Base-by-base conservation (phyloP, 2,329 filamentous ascomycete genomes). In the Colletotrichum sp. region DNA sequence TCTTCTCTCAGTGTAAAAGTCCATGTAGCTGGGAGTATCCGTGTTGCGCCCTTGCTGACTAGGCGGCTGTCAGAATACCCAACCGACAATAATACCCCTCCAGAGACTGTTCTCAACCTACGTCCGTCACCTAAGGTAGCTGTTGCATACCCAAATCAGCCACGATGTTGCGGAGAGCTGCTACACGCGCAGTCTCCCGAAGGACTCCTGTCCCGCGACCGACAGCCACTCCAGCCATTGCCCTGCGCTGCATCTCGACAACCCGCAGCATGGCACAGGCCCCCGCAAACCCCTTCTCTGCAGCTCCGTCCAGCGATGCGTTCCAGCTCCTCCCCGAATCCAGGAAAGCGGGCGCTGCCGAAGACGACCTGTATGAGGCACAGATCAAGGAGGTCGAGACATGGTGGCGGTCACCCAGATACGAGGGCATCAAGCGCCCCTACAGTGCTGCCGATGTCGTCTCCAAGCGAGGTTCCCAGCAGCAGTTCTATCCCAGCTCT, bases 381-480 rank as follows among this genome's bases (percentile, higher is more conserved):
- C 95, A 98, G 83, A 89, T 98, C 68, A 90, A 93, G 81, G 94
- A 97, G 80, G 95, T 98, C 15, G 92, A 96, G 84, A 90, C 93
- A 32, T 98, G 96, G 97, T 99, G 96, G 96, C 90, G 91, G 25
- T 94, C 93, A 55, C 93, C 95, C 9, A 93, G 97, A 72, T 99
- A 93, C 83, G 91, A 94, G 78, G 96, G 95, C 76, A 98, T 98
- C 88, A 97, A 94, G 88, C 91, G 97, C 61, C 96, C 96, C 13
- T 99, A 98, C 84, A 94, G 93, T 22, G 94, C 96, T 2, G 94
- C 93, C 80, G 96, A 98, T 86, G 94, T 99, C 8, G 96, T 98
- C 77, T 96, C 94, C 85, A 98, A 98, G 88, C 91, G 97, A 77
- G 97, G 97, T 12, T 93, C 95, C 8, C 90, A 98, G 79, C 92